These are phyloP conservation scores for Syzygium aromaticum DNA, from an alignment of 345 rosid genomes.

Conservation along the genomic window DNA sequence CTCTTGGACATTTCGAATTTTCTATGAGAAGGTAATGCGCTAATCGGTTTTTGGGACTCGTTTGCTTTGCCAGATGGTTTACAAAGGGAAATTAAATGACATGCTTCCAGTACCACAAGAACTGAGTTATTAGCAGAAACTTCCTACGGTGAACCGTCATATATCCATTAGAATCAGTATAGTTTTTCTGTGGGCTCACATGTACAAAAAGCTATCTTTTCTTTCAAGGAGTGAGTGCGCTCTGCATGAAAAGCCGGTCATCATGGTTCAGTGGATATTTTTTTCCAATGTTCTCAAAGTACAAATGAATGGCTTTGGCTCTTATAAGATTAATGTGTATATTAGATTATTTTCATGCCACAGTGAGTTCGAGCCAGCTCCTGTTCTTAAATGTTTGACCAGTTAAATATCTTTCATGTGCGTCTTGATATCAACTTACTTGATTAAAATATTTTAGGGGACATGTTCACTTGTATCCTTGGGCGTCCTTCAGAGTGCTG, in stretches of 20 bases:
- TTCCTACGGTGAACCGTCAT: not conserved
- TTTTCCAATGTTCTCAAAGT: not conserved
- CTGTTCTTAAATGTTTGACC: not conserved
- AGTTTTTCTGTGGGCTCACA: not conserved
- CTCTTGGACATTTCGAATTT: constrained; percentile 86
- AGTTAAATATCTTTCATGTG: not conserved
- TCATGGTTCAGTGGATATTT: not conserved
- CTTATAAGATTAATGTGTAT: not conserved
- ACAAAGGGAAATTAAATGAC: not conserved
- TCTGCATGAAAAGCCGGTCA: not conserved
- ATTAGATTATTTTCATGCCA: not conserved
- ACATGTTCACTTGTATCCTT: not conserved
- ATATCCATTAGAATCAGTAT: not conserved
- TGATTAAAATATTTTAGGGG: not conserved
- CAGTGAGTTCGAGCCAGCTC: not conserved
- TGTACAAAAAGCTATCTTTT: not conserved
- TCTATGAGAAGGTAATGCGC: constrained; percentile 75
- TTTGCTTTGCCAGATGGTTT: not conserved
- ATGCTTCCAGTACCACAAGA: not conserved
- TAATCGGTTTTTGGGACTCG: not conserved
- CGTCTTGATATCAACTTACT: not conserved
- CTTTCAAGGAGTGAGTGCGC: not conserved
- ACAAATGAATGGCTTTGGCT: not conserved
- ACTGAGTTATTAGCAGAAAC: not conserved
- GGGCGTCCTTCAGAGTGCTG: not conserved